A percentile compares a stretch with the other conserved stretches of the same genome.
These are phyloP conservation scores for Biancaea sappan DNA, from an alignment of 306 rosid species.

Conservation along the genomic window DNA sequence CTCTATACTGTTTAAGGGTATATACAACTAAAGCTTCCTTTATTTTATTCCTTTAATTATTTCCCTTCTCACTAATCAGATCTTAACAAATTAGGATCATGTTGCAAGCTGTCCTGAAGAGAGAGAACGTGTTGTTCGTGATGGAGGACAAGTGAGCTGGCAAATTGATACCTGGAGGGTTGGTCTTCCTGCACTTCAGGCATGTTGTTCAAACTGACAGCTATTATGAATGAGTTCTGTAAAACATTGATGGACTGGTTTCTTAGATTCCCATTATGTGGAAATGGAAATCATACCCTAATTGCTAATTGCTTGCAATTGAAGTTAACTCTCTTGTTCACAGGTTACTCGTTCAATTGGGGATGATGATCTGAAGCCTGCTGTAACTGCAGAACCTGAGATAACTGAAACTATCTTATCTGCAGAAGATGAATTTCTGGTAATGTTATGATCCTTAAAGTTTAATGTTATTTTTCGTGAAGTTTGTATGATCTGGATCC, in stretches of 20 bases:
- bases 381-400: slow-evolving; percentile 97
- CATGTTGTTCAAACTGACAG: slow-evolving; percentile 38
- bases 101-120: slow-evolving; percentile 87
- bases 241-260: slow-evolving; percentile 7
- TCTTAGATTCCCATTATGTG: slow-evolving; percentile 20
- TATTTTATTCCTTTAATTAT: background rate
- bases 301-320: slow-evolving; percentile 3
- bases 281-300: background rate
- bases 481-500: no score
- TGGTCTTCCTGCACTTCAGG: slow-evolving; percentile 97
- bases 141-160: slow-evolving; percentile 86
- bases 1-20: slow-evolving; percentile 2
- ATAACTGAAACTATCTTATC: slow-evolving; percentile 64
- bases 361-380: slow-evolving; percentile 90
- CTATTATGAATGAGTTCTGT: background rate
- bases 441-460: slow-evolving; percentile 25
- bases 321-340: background rate
- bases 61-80: slow-evolving; percentile 25
- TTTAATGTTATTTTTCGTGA: slow-evolving; percentile 8
- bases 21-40: background rate
- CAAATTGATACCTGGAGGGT: slow-evolving; percentile 96
- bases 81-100: slow-evolving; percentile 67
- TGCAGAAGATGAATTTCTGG: slow-evolving; percentile 80
- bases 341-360: slow-evolving; percentile 98
- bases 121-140: slow-evolving; percentile 74